phyloP scores from a whole-genome alignment of 345 rosid species.

The Salix viminalis region DNA sequence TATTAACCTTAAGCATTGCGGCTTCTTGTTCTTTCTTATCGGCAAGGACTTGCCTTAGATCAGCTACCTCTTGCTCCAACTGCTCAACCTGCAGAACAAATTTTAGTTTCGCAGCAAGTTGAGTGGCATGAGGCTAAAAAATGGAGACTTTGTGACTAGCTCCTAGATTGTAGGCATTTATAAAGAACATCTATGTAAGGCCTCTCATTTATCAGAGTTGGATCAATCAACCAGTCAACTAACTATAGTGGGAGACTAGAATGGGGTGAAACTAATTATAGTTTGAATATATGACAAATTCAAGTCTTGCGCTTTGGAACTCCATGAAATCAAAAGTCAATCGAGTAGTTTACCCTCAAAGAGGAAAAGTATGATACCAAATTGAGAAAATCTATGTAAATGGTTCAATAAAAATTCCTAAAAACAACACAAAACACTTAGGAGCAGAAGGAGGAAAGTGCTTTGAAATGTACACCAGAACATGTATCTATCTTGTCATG shows the following conservation, averaged over 20 bases:
- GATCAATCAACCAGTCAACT: not conserved
- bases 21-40: slow-evolving; percentile 88
- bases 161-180: not conserved
- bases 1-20: slow-evolving; percentile 66
- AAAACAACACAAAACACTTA: not conserved
- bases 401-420: not conserved
- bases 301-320: not conserved
- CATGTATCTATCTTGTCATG: not conserved
- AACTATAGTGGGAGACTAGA: not conserved
- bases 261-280: not conserved
- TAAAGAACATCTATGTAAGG: not conserved
- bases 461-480: not conserved
- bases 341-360: not conserved
- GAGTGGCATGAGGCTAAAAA: slow-evolving; percentile 16
- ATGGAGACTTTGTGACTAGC: not conserved
- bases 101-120: slow-evolving; percentile 11
- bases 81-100: slow-evolving; percentile 56
- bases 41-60: slow-evolving; percentile 51
- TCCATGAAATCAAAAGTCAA: not conserved
- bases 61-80: slow-evolving; percentile 61
- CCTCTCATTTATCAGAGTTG: not conserved
- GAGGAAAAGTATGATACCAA: not conserved
- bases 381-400: not conserved
- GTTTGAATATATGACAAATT: not conserved
- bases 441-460: not conserved